These are phyloP conservation scores for Tricholoma saponaceum DNA, from an alignment of 768 basidiomycete species.

Conservation along the genomic window DNA sequence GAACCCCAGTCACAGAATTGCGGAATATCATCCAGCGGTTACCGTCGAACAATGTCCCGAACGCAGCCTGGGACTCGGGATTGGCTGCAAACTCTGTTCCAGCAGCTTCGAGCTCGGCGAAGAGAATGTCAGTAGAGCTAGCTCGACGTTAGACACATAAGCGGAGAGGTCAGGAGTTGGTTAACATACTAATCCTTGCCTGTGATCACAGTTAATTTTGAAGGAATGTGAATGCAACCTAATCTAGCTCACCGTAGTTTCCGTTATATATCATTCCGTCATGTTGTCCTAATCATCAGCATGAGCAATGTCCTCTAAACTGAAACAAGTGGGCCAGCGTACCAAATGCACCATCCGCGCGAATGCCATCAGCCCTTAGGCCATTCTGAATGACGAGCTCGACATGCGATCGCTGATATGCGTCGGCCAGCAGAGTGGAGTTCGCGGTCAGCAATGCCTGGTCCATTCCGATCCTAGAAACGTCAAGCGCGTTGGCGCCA, in stretches of 20 bases:
- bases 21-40: conserved; percentile 68
- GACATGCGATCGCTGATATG: conserved; percentile 47
- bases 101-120: conserved; percentile 55
- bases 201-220: conserved; percentile 14
- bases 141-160: neutral
- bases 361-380: conserved; percentile 58
- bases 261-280: conserved; percentile 65
- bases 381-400: conserved; percentile 51
- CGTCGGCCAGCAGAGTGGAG: conserved; percentile 40
- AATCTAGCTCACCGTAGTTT: conserved; percentile 50
- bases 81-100: conserved; percentile 56
- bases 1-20: conserved; percentile 49
- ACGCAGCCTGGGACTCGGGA: conserved; percentile 38
- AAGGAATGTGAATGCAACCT: neutral
- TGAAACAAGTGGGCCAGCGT: conserved; percentile 16
- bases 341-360: conserved; percentile 49
- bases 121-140: conserved; percentile 60
- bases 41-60: conserved; percentile 53
- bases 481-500: conserved; percentile 54
- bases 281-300: conserved; percentile 42
- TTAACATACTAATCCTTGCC: conserved; percentile 43
- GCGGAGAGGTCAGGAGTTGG: neutral
- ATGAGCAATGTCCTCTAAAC: conserved; percentile 15
- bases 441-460: conserved; percentile 38
- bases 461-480: conserved; percentile 62